These are phyloP conservation scores for Zhuliangozyma blackwelliae DNA, from an alignment of 1,139 yeast species.

Conservation along the genomic window DNA sequence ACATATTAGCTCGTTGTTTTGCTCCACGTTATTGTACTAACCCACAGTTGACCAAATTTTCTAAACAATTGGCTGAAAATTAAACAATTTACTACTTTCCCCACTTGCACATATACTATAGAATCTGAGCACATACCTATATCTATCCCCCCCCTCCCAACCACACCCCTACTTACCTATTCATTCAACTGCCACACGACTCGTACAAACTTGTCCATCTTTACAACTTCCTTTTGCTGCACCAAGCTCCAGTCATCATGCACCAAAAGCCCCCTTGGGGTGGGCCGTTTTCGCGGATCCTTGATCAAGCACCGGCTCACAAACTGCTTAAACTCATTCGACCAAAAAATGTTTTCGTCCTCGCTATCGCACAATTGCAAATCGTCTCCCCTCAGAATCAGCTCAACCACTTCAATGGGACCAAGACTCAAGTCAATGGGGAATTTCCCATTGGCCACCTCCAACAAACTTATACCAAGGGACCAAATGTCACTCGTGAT, in stretches of 20 bases:
- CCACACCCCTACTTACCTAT: too few relatives aligned
- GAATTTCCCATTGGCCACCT: conserved; percentile 85
- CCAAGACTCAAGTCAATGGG: conserved; percentile 53
- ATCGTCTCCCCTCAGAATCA: conserved; percentile 69
- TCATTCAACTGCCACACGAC: conserved; percentile 61
- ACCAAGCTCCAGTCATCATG: conserved; percentile 11
- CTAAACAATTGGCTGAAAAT: too few relatives aligned
- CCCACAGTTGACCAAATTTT: too few relatives aligned
- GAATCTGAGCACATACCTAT: background rate
- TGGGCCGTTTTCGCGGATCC: conserved; percentile 75
- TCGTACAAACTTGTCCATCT: conserved; percentile 81
- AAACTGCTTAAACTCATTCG: conserved; percentile 77
- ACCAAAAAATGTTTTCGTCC: conserved; percentile 73
- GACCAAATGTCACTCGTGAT: conserved; percentile 98
- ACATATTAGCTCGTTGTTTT: too few relatives aligned
- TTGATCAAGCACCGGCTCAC: conserved; percentile 77
- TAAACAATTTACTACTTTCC: too few relatives aligned
- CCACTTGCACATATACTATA: too few relatives aligned
- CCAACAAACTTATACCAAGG: conserved; percentile 81
- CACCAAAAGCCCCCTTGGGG: conserved; percentile 82
- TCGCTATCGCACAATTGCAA: conserved; percentile 78
- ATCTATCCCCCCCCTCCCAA: conserved; percentile 15
- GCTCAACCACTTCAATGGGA: conserved; percentile 81
- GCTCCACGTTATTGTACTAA: too few relatives aligned
- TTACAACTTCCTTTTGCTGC: conserved; percentile 39